Base-by-base conservation (phyloP, 2,329 filamentous ascomycete species). In the Apiospora kogelbergensis region DNA sequence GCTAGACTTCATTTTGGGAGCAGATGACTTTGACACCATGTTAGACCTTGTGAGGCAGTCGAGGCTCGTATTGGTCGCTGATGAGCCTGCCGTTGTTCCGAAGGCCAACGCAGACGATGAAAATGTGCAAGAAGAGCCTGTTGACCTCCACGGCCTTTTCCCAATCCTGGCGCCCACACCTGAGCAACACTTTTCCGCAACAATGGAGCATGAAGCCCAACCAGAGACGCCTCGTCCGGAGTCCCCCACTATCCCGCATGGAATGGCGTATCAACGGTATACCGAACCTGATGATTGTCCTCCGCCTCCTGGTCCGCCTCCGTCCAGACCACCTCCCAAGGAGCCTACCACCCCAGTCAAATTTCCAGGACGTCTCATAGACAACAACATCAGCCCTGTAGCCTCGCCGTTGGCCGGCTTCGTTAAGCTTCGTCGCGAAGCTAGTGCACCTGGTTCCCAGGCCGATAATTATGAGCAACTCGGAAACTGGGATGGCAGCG, bases 191-290 rank as follows among this genome's bases (percentile, higher is more conserved):
- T 26, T 11, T 15, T 42, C 7, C 6, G 24, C 24, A 26, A 65
- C 11, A 13, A 42, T 17, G 46, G 44, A 22, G 4, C 11, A 67
- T 1, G 15, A 40, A 53, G 26, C 40, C 41, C 44, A 44, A 10
- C n/a, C 15, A 5, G 66, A 48, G 33, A 15, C 45, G n/a, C 30
- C 45, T 40, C 46, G n/a, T 9, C 66, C 66, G 15, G 66, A 67
- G 44, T 67, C 66, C 17, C 66, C 66, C 22, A 67, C 66, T 10
- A 40, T 67, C 10, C 66, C 46, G 30, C 30, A n/a, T 37, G 17
- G 9, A 5, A 10, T 57, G 26, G 33, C 20, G 9, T 6, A n/a
- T 11, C 53, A 60, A 37, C 26, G 30, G 4, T 60, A 37, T 37
- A 30, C 26, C 3, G 30, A 60, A 11, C 53, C 53, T 37, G 17